phyloP scores from a whole-genome alignment of 306 rosid species.

The Oemleria cerasiformis region DNA sequence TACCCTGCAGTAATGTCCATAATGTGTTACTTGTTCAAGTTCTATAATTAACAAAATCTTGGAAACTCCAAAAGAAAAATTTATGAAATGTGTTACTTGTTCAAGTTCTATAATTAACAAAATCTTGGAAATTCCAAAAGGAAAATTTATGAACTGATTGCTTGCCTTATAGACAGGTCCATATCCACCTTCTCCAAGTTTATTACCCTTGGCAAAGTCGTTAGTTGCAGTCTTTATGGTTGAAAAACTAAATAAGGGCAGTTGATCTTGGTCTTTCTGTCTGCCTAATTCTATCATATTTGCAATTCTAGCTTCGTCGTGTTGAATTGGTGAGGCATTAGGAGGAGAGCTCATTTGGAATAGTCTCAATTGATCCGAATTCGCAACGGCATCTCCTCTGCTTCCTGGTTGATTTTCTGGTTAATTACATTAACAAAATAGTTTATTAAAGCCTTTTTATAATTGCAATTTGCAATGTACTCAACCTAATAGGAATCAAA shows the following conservation, averaged over 20 bases:
- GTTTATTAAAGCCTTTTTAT: no score
- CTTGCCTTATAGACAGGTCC: no score
- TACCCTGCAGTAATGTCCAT: constrained; percentile 14
- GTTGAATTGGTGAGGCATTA: background rate
- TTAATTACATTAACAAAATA: background rate
- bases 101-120: background rate
- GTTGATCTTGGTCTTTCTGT: constrained; percentile 15
- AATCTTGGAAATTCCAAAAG: background rate
- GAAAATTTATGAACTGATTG: background rate
- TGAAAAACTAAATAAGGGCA: constrained; percentile 8
- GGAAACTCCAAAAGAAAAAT: background rate
- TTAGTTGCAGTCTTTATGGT: constrained; percentile 11
- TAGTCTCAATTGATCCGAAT: constrained; percentile 8
- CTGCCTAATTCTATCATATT: background rate
- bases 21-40: background rate
- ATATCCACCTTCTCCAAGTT: constrained; percentile 20
- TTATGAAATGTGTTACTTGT: background rate
- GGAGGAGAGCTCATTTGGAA: constrained; percentile 5
- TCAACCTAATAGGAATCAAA: background rate
- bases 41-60: background rate
- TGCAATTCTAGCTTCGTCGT: constrained; percentile 4
- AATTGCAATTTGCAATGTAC: background rate
- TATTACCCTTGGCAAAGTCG: background rate
- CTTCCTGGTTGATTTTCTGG: constrained; percentile 5
- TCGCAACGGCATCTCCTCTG: background rate